phyloP scores from a whole-genome alignment of 164 flowering plant species.

The Vitis rupestris region DNA sequence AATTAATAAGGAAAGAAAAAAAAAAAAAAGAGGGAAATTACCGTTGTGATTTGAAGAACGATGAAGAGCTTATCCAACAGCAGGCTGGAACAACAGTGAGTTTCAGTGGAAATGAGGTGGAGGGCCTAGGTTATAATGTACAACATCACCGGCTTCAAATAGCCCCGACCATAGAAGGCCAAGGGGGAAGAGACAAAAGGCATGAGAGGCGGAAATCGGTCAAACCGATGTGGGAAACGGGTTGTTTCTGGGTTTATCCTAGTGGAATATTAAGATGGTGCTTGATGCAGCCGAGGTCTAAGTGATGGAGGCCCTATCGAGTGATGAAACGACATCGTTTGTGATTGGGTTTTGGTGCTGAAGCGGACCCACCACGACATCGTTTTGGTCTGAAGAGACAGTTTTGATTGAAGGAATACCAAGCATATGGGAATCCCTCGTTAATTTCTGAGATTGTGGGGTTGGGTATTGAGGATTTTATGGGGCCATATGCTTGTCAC shows the following conservation, averaged over 20 bases:
- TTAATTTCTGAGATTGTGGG: no score
- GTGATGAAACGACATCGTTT: no score
- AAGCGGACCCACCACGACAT: no score
- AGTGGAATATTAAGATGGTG: neutral
- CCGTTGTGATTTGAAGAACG: constrained; percentile 6
- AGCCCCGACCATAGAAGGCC: neutral
- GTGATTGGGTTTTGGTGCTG: no score
- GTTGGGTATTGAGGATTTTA: no score
- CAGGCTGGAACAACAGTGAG: neutral
- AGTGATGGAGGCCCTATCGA: no score
- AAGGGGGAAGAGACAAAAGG: neutral
- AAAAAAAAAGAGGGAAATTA: neutral
- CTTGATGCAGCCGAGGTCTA: no score
- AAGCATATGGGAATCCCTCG: no score
- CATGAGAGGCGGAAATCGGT: neutral
- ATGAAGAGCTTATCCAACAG: neutral
- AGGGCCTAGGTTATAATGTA: neutral
- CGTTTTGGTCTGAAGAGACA: no score
- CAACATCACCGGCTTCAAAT: constrained; percentile 12
- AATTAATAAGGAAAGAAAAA: neutral
- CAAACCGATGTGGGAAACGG: constrained; percentile 13
- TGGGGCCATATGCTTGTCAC: constrained; percentile 3
- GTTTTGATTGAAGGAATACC: no score
- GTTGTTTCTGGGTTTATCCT: neutral
- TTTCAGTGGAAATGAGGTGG: neutral